Evolutionary conservation across 441 rosid genomes (phyloP), one percentile per base, ranked within the genome.

Genomic region (Adansonia gregorii): DNA sequence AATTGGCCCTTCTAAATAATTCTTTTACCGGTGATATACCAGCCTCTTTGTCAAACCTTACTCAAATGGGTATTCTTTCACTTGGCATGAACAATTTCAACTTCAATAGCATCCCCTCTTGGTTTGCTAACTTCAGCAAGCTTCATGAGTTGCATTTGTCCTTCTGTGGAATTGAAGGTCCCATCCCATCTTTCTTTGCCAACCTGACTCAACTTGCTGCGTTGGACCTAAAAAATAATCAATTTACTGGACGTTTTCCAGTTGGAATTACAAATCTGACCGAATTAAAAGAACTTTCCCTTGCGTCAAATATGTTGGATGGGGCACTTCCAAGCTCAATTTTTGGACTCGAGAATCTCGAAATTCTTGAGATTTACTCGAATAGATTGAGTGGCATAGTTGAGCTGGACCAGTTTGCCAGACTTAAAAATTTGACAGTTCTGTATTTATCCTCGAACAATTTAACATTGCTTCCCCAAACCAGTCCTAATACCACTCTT

Each of bases 361-460:
- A 61, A 24, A 1, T 45, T 15, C 60, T 66, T 10, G 3, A 0
- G 2, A 5, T 64, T 14, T 51, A 0, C 27, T 64, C 20, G 31
- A 79, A 78, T 59, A 79, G 77, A 3, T 56, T 85, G 60, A 82
- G 77, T 4, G 74, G 82, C 2, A 51, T 6, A 1, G 46, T 81
- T 1, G 58, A 75, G 43, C 43, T 83, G 0, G 52, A 63, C 48
- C 76, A 5, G 2, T 77, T 84, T 51, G 48, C 68, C 1, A 2
- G 31, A 31, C 72, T 72, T n/a, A 55, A 75, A 52, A 9, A 48
- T 1, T 64, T 79, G 20, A n/a, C 4, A 0, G 0, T 0, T 4
- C 3, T 84, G 20, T 0, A 1, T 6, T 27, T 82, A 52, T 61
- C 82, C 3, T 35, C 20, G 0, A 84, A 80, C 74, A 60, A 15